Evolutionary conservation across 495 filamentous ascomycete species (phyloP), one percentile per base, ranked within the genome.

Genomic region (Hapsidospora chrysogenum): DNA sequence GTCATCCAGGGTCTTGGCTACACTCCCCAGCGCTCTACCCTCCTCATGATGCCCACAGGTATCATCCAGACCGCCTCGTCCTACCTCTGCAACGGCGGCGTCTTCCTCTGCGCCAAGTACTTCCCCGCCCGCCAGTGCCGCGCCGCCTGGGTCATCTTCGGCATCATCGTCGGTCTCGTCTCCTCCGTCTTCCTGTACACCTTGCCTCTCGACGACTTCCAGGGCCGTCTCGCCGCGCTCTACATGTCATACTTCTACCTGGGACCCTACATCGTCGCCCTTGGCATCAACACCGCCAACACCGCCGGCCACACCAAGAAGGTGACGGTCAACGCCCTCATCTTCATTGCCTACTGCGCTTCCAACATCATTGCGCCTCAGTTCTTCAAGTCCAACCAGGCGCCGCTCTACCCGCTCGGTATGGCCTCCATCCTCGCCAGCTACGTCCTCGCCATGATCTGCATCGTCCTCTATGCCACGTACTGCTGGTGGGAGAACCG

Each of bases 261-360:
- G 4, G 47, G 48, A 16, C 51, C 50, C 10, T 51, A 49, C 2
- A 50, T 53, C 4, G 36, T 43, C 11, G 51, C 42, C 4, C 40
- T 59, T 11, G 53, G 53, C 4, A 38, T 59, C 0, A 45, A 50
- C 9, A 31, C 60, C 17, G 51, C 50, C 13, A 81, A 83, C 44
- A 66, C 78, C 19, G 68, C 74, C 2, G 76, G 77, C 7, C 78
- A 78, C 36, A 81, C 77, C 4, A 81, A 81, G 60, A 81, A 81
- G 51, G 80, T 76, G 4, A 81, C 77, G 0, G 74, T 81, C 35
- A 56, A 47, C 3, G 52, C 48, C 2, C 21, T 84, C 15, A 74
- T 78, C 32, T 56, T 84, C 22, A 72, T 80, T 28, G 68, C 61
- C 0, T 80, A 78, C 42, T 78, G 74, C 43, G 61, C 56, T 1